These are phyloP conservation scores for Dendrostoma leiphaemia DNA, from an alignment of 2,329 filamentous ascomycete genomes.

Conservation along the genomic window DNA sequence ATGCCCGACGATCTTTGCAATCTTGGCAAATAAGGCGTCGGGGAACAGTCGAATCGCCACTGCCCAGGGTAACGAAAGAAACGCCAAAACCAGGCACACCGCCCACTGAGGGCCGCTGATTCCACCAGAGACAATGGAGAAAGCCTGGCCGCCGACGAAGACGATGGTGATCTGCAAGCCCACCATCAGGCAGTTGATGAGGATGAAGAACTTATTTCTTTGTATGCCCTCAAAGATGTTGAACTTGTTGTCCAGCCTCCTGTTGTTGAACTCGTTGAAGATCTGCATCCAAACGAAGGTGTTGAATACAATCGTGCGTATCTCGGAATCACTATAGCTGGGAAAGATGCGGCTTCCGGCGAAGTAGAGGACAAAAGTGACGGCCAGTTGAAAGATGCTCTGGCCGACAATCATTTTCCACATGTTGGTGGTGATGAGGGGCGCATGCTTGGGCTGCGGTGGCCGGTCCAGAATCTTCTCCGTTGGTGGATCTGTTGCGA, in stretches of 20 bases:
- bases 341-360: conserved; percentile 54
- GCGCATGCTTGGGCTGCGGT: conserved; percentile 61
- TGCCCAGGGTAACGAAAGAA: conserved; percentile 49
- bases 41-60: conserved; percentile 49
- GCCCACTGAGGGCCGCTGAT: conserved; percentile 18
- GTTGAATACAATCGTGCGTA: conserved; percentile 64
- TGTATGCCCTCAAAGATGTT: conserved; percentile 59
- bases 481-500: conserved; percentile 62
- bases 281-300: conserved; percentile 73
- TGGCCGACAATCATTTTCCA: conserved; percentile 67
- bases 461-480: conserved; percentile 54
- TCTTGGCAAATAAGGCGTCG: conserved; percentile 38
- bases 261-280: conserved; percentile 67
- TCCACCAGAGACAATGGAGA: conserved; percentile 5
- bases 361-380: conserved; percentile 61
- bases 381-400: conserved; percentile 57
- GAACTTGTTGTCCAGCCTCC: conserved; percentile 60
- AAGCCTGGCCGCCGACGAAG: conserved; percentile 53
- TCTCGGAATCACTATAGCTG: conserved; percentile 40
- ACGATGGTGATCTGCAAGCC: conserved; percentile 56
- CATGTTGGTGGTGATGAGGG: conserved; percentile 69
- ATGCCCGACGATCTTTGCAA: conserved; percentile 27
- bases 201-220: conserved; percentile 56
- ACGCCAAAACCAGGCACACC: conserved; percentile 13
- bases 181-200: conserved; percentile 56